Evolutionary conservation across 148 eudicot genomes (phyloP), one percentile per base, ranked within the genome.

Genomic region (Camellia japonica): DNA sequence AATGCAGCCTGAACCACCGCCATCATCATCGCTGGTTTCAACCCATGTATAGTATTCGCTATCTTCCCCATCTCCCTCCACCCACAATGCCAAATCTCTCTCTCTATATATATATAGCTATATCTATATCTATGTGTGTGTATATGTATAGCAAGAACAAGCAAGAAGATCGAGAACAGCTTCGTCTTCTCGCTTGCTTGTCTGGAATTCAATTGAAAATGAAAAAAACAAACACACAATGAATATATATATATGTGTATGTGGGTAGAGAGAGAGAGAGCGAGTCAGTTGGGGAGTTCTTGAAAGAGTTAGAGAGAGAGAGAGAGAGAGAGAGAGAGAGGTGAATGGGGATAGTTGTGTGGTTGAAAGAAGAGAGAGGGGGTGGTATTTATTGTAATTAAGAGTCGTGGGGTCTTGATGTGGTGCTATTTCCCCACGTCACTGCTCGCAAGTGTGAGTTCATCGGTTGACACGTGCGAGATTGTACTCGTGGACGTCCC

Each of bases 1-100:
- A 78, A 56, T 44, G 58, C 73, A 14, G 74, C 56, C 71, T 85
- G 87, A 3, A 86, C 85, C 71, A 61, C 20, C 52, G 86, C 78
- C 92, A 89, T 89, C 75, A 84, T 9, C 70, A 85, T 30, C 18
- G 71, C 74, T 44, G 90, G 88, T 83, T 76, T 89, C 67, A 82
- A 49, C 41, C 74, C 82, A 1, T 81, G 83, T 55, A 81, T 8
- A 11, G 6, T 56, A 67, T 81, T 51, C 20, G 30, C 41, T 18
- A 81, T 46, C 55, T n/a, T 81, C 54, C 54, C 80, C 80, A 81
- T 81, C 69, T 18, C 63, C 38, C 38, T 30, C 38, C 38, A 30
- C 38, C 38, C 38, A 30, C 38, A 30, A 30, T 30, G 38, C 1
- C 38, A 30, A 30, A 30, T 30, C 38, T 30, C 1, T 30, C 38